These are phyloP conservation scores for Aspergillus heteromorphus DNA, from an alignment of 495 filamentous ascomycete genomes.

Conservation along the genomic window DNA sequence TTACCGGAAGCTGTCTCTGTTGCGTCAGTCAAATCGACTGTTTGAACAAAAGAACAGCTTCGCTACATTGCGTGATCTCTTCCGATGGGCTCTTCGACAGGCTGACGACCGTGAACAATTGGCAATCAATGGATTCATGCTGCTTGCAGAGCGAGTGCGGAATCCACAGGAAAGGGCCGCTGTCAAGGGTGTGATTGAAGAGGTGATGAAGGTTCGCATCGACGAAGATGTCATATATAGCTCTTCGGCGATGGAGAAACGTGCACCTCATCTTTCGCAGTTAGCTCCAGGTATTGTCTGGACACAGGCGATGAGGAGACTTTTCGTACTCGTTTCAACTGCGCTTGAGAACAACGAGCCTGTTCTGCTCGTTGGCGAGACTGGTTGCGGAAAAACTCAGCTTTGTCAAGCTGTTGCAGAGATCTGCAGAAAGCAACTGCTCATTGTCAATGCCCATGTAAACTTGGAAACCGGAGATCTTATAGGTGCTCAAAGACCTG, in stretches of 20 bases:
- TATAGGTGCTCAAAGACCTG: constrained; percentile 89
- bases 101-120: constrained; percentile 83
- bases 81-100: constrained; percentile 88
- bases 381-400: constrained; percentile 95
- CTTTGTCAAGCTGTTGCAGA: constrained; percentile 90
- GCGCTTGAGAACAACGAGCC: constrained; percentile 90
- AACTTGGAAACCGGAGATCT: constrained; percentile 96
- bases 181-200: constrained; percentile 85
- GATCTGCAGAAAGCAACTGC: constrained; percentile 63
- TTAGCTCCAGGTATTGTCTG: constrained; percentile 66
- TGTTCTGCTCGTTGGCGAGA: constrained; percentile 89
- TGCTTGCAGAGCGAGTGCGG: constrained; percentile 90
- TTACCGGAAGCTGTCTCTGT: constrained; percentile 80
- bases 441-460: constrained; percentile 94
- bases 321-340: constrained; percentile 78
- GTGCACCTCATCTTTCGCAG: constrained; percentile 33
- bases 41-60: constrained; percentile 99
- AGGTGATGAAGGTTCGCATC: constrained; percentile 82
- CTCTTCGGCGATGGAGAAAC: constrained; percentile 48
- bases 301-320: constrained; percentile 89
- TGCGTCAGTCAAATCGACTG: constrained; percentile 81
- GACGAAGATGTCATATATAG: constrained; percentile 70
- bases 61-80: constrained; percentile 92
- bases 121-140: constrained; percentile 90
- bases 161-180: constrained; percentile 78